Evolutionary conservation across 148 eudicot genomes (phyloP).

Genomic region (Chenopodium album): DNA sequence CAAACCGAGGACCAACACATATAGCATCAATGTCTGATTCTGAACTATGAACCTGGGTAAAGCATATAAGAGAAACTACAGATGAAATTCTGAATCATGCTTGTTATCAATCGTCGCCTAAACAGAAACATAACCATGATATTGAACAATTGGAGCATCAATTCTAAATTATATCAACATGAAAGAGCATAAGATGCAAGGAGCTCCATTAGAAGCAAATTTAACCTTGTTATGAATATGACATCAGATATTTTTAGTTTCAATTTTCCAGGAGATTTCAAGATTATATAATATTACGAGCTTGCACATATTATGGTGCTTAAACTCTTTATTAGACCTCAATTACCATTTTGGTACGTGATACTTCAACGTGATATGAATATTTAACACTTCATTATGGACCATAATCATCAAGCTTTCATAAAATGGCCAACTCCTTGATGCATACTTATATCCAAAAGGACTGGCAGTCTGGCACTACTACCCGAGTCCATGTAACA

Average conservation of each 20-base stretch:
- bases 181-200: background rate
- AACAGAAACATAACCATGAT: background rate
- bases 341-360: background rate
- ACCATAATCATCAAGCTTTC: background rate
- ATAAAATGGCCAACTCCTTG: background rate
- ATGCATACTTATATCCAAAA: too few species aligned
- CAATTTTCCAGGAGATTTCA: too few species aligned
- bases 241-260: background rate
- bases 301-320: background rate
- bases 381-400: background rate
- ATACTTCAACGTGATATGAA: background rate
- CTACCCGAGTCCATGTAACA: too few species aligned
- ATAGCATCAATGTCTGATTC: constrained; percentile 62
- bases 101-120: background rate
- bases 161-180: background rate
- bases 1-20: constrained; percentile 60
- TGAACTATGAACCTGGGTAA: constrained; percentile 49
- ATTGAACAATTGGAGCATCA: background rate
- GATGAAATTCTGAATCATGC: background rate
- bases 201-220: background rate
- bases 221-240: background rate
- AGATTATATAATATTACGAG: too few species aligned
- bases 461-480: too few species aligned
- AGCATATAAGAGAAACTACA: background rate
- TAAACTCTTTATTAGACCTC: background rate